Evolutionary conservation across 805 yeast genomes (phyloP).

Genomic region (Alloascoidea hylecoeti): DNA sequence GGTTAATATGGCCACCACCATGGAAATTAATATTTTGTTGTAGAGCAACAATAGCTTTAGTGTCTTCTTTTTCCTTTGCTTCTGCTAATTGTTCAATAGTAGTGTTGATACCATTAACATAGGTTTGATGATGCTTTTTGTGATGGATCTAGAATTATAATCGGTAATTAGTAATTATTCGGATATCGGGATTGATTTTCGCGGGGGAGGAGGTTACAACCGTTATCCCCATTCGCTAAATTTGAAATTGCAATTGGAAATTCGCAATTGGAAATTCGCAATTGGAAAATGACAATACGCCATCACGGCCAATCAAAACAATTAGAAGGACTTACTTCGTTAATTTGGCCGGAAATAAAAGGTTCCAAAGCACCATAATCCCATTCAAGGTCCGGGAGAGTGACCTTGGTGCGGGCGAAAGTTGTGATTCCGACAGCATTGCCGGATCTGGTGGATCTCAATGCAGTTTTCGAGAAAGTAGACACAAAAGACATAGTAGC

Average conservation of each 20-base stretch:
- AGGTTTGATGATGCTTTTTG: slow-evolving; percentile 86
- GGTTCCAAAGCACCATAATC: slow-evolving; percentile 84
- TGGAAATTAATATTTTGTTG: slow-evolving; percentile 77
- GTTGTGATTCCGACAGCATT: slow-evolving; percentile 6
- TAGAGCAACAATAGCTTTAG: slow-evolving; percentile 39
- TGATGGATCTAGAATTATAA: slow-evolving; percentile 40
- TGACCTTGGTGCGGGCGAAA: slow-evolving; percentile 43
- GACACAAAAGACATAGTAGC: slow-evolving; percentile 4
- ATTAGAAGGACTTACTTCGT: slow-evolving; percentile 28
- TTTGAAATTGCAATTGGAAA: neutral
- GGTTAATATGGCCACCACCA: slow-evolving; percentile 88
- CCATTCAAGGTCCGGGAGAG: slow-evolving; percentile 72
- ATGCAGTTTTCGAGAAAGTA: slow-evolving; percentile 1
- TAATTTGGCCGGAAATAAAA: slow-evolving; percentile 71
- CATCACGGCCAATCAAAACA: too few relatives aligned
- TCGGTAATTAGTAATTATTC: neutral
- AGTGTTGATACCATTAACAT: slow-evolving; percentile 72
- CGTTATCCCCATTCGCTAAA: neutral
- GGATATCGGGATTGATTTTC: neutral
- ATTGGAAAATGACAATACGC: too few relatives aligned
- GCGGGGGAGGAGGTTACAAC: neutral
- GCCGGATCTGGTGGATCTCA: neutral
- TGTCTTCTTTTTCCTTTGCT: slow-evolving; percentile 45
- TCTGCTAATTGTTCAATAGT: slow-evolving; percentile 62
- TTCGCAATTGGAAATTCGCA: too few relatives aligned